Percentiles rank a stretch among this genome's conserved stretches.
These are phyloP conservation scores for Yamadazyma blattariae DNA, from an alignment of 1,139 yeast species.

Conservation along the genomic window DNA sequence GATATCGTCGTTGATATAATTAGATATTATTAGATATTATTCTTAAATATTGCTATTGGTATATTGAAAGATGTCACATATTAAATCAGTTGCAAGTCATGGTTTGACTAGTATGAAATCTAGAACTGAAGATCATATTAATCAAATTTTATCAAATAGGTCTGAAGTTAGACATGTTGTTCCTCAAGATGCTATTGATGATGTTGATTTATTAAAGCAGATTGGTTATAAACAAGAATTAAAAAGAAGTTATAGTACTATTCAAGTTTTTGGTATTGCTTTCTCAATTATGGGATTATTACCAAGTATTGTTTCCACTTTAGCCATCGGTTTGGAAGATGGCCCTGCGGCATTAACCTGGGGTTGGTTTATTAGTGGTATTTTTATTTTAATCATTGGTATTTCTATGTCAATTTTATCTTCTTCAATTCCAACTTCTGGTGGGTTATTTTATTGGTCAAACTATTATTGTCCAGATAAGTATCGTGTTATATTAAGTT, in stretches of 20 bases:
- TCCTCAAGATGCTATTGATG: conserved; percentile 27
- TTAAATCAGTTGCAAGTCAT: conserved; percentile 10
- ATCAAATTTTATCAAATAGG: conserved; percentile 20
- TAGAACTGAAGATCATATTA: conserved; percentile 21
- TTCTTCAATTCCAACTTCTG: conserved; percentile 70
- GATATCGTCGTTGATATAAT: too few species aligned
- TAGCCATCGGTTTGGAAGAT: conserved; percentile 35
- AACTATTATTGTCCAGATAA: conserved; percentile 34
- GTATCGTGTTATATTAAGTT: conserved; percentile 33
- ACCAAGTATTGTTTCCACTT: conserved; percentile 43
- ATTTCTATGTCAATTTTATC: conserved; percentile 64
- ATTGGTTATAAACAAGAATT: conserved; percentile 55
- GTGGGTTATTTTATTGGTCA: conserved; percentile 65
- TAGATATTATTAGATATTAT: too few species aligned
- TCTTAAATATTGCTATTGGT: too few species aligned
- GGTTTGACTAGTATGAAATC: conserved; percentile 15
- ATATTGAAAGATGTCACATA: conserved; percentile 1
- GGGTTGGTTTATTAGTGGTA: conserved; percentile 69
- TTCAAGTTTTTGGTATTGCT: conserved; percentile 53
- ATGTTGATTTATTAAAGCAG: conserved; percentile 49
- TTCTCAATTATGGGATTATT: conserved; percentile 53
- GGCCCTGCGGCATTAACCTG: conserved; percentile 54
- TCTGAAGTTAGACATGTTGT: conserved; percentile 28
- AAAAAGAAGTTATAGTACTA: conserved; percentile 43
- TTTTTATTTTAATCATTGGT: conserved; percentile 58